Base-by-base conservation (phyloP, 495 filamentous ascomycete genomes). In the Cetradonia linearis region DNA sequence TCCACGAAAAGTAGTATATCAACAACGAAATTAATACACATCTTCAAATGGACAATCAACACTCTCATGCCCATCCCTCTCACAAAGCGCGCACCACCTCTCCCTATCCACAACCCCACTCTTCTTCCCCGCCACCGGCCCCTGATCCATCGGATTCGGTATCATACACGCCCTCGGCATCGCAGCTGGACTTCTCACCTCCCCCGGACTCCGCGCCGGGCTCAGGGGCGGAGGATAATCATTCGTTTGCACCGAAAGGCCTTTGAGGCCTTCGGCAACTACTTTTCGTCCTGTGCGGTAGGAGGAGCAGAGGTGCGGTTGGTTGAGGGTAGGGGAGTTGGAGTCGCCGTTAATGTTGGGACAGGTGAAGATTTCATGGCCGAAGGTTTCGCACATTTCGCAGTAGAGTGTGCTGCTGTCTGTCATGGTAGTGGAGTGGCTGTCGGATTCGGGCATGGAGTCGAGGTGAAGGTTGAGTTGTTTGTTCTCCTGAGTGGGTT, bases 31-130 rank as follows among this genome's bases (percentile, higher is more conserved):
- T 55, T 27, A 61, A 44, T 61, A 61, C 38, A 61, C 55, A 50
- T 92, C 89, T 70, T 96, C 91, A 73, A 94, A 86, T 16, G 91
- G 92, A 75, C 92, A 97, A 70, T 94, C 88, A 61, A 94, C 89
- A 68, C 90, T 95, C 70, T 93, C 88, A 68, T 99, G 93, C 34
- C 93, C 93, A 68, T 97, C 94, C 57, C 86, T 81, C 76, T 99
- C 93, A 70, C 93, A 99, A 49, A 97, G 76, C 56, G 94, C 93
- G 74, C 93, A 99, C 93, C 93, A 99, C 73, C 93, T 95, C 59
- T 82, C 77, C 63, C 83, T 82, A 66, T 98, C 89, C 60, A 93
- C 79, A 37, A 87, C 76, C 1, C 84, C 85, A 54, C 81, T 88
- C 58, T 86, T 83, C 75, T 93, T 96, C 40, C 89, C 91, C 5